Percentiles rank a stretch among this genome's conserved stretches.
These are phyloP conservation scores for Psilocybe sp. DNA, from an alignment of 768 basidiomycete genomes.

Conservation along the genomic window DNA sequence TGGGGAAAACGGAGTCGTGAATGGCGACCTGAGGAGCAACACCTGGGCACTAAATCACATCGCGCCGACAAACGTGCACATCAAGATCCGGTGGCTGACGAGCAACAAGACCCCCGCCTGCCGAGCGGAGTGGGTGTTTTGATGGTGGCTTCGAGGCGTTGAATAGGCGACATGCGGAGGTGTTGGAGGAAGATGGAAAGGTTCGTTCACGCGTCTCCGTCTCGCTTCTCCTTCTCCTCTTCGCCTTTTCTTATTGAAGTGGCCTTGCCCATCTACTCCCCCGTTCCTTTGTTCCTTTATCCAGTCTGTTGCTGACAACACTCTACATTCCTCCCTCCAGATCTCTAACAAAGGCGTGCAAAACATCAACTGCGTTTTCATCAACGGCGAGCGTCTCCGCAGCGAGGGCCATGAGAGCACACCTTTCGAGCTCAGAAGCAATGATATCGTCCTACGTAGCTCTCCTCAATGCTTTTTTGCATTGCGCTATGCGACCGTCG, in stretches of 20 bases:
- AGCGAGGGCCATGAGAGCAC: conserved; percentile 88
- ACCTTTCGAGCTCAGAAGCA: conserved; percentile 89
- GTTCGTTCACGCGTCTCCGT: conserved; percentile 37
- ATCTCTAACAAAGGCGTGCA: conserved; percentile 99
- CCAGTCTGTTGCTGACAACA: no score
- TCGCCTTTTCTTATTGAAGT: no score
- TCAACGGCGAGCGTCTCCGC: conserved; percentile 91
- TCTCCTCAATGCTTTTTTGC: conserved; percentile 1
- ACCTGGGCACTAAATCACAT: conserved; percentile 95
- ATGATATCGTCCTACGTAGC: conserved; percentile 86
- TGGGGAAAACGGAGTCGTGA: no score
- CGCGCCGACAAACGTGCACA: conserved; percentile 66
- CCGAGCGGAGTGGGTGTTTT: conserved; percentile 93
- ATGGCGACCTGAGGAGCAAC: conserved; percentile 33
- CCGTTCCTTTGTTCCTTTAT: no score
- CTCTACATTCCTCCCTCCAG: conserved; percentile 35
- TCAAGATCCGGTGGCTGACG: conserved; percentile 94
- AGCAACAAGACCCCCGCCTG: conserved; percentile 93
- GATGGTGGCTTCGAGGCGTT: conserved; percentile 95
- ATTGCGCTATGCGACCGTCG: no score
- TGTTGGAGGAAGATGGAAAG: conserved; percentile 93
- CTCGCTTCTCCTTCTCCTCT: no score
- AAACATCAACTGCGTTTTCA: conserved; percentile 97
- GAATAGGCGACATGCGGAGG: conserved; percentile 92
- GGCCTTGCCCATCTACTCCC: no score